Percentiles rank a stretch among this genome's conserved stretches.
Evolutionary conservation across 345 rosid species (phyloP).

Genomic region (Populus simonii): DNA sequence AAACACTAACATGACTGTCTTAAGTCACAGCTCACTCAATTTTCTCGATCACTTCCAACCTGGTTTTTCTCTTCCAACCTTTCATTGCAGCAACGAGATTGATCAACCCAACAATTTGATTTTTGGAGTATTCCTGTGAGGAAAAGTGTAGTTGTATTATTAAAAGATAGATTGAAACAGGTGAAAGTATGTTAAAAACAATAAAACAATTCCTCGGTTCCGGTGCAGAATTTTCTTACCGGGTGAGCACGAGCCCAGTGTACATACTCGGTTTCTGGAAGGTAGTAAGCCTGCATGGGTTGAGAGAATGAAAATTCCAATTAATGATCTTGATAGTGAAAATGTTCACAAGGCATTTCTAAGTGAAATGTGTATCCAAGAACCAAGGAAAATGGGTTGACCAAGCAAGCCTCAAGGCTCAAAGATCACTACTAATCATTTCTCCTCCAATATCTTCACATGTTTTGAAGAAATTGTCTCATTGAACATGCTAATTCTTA

Average conservation of each 20-base stretch:
- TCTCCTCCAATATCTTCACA: neutral
- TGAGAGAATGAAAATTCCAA: neutral
- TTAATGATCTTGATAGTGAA: neutral
- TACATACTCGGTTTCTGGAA: constrained; percentile 91
- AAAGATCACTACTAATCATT: neutral
- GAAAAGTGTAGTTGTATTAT: neutral
- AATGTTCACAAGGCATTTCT: neutral
- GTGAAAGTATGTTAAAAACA: neutral
- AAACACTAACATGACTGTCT: constrained; percentile 15
- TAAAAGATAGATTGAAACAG: neutral
- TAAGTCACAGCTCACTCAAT: constrained; percentile 49
- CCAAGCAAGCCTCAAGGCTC: neutral
- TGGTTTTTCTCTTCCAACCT: constrained; percentile 94
- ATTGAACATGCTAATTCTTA: constrained; percentile 17
- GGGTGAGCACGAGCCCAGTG: constrained; percentile 97
- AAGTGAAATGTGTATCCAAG: neutral
- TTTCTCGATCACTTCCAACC: constrained; percentile 79
- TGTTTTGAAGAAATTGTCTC: neutral
- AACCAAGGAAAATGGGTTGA: neutral
- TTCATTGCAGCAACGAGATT: constrained; percentile 90
- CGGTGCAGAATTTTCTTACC: constrained; percentile 39
- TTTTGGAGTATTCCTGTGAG: constrained; percentile 74
- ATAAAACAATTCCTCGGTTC: neutral
- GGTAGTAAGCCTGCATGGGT: constrained; percentile 74
- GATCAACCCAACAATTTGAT: constrained; percentile 71